Evolutionary conservation across 1,284 basidiomycete species (phyloP), one percentile per base, ranked within the genome.

Genomic region (Cutaneotrichosporon curvatum): DNA sequence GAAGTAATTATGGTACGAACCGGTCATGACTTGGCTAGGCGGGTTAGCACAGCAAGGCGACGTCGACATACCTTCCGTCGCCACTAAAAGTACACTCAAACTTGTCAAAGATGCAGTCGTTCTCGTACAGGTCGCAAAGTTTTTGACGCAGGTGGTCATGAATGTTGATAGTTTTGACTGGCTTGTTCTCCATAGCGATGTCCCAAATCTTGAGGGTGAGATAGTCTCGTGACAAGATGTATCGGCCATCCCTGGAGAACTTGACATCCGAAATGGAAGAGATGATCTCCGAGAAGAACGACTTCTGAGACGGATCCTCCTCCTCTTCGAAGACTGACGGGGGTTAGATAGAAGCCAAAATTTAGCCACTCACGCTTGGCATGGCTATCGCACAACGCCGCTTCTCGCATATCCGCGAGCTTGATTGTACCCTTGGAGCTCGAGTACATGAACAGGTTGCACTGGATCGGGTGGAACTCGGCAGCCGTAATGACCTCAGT

Each of bases 281-380:
- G 58, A 99, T 98, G 66, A 98, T 99, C 74, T 99, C 95, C n/a
- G 90, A 95, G 74, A 99, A 99, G 80, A 99, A 99, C 2, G 95
- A 97, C 60, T 95, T 87, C 60, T 88, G 87, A 43, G 88, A 82
- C 25, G 92, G 92, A 67, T 98, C 95, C 71, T 99, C 95, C 63
- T 97, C 94, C 71, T 98, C 95, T 71, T 96, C 92, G 61, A 91
- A 96, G 67, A 87, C 91, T 95, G 70, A 87, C 91, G 69, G 18
- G 11, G 36, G 38, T 18, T 34, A 28, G n/a, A 16, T 20, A 14
- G 3, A 28, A 37, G 34, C 19, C 36, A 19, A 2, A 28, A 43
- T 28, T 25, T 74, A n/a, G n/a, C n/a, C n/a, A n/a, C 87, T 61
- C 63, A 96, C 94, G 84, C 79, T 99, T 98, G 35, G 92, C 89